Evolutionary conservation across 2,329 filamentous ascomycete species (phyloP).

Genomic region (Aspergillus sp.): DNA sequence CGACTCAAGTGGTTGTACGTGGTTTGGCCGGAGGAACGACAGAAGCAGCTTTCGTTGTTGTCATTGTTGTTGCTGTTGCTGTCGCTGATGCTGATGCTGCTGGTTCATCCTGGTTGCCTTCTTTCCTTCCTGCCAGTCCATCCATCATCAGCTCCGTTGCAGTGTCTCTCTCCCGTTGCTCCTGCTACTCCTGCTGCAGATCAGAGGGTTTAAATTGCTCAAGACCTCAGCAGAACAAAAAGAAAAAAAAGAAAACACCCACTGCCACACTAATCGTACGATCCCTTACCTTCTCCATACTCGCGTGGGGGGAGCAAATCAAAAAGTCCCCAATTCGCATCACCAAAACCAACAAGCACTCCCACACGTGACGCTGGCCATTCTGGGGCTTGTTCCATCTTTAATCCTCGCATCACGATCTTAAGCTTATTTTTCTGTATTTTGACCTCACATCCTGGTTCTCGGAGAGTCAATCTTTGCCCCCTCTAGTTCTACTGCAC

Average conservation of each 20-base stretch:
- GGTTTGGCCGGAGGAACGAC: background rate
- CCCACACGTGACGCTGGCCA: conserved; percentile 26
- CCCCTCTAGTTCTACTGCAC: background rate
- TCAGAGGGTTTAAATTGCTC: conserved; percentile 14
- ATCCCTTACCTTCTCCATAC: background rate
- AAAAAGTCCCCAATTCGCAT: background rate
- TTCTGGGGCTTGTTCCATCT: conserved; percentile 17
- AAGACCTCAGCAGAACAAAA: background rate
- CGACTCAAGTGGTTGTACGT: background rate
- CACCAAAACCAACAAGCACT: conserved; percentile 5
- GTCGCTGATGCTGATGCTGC: background rate
- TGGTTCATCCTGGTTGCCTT: conserved; percentile 15
- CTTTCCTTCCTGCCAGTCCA: conserved; percentile 2
- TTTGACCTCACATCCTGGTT: background rate
- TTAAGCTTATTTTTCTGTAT: conserved; percentile 4
- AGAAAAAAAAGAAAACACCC: conserved; percentile 2
- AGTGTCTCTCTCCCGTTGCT: background rate
- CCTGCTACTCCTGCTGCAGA: background rate
- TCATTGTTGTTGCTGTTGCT: background rate
- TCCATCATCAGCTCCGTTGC: background rate
- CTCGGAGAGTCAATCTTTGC: background rate
- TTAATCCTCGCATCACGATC: conserved; percentile 3
- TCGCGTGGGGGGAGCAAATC: background rate
- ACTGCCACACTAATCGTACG: background rate
- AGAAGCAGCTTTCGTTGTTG: background rate